These are phyloP conservation scores for Linum usitatissimum DNA, from an alignment of 345 rosid species.

Conservation along the genomic window DNA sequence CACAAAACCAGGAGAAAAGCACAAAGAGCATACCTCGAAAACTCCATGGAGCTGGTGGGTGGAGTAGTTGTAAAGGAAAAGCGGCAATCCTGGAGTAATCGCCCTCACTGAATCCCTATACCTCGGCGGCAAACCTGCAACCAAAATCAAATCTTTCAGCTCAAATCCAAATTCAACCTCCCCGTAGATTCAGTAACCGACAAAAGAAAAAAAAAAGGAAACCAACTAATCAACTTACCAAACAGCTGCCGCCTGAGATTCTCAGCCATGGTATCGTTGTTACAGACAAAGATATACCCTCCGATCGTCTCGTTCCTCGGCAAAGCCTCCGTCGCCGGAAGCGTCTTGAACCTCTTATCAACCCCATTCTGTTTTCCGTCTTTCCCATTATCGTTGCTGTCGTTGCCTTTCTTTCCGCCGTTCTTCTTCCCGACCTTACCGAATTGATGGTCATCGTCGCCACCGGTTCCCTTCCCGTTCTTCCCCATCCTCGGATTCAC, in stretches of 20 bases:
- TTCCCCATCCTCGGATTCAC: not conserved
- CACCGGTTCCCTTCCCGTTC: not conserved
- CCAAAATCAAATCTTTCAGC: not conserved
- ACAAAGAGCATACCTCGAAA: constrained; percentile 51
- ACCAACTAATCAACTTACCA: constrained; percentile 31
- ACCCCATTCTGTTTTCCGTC: constrained; percentile 9
- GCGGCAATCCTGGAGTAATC: constrained; percentile 96
- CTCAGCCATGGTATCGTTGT: constrained; percentile 97
- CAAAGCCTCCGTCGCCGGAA: constrained; percentile 81
- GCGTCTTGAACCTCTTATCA: constrained; percentile 94
- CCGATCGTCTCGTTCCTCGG: constrained; percentile 89
- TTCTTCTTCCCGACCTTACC: constrained; percentile 1
- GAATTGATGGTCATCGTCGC: not conserved
- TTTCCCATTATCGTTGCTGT: constrained; percentile 12
- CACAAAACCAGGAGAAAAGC: not conserved
- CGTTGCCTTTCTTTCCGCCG: constrained; percentile 10
- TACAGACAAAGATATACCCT: constrained; percentile 97
- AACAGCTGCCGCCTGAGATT: constrained; percentile 83
- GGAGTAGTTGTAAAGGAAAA: constrained; percentile 95
- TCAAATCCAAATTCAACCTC: not conserved
- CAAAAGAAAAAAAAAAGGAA: not conserved
- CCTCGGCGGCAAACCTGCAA: constrained; percentile 77
- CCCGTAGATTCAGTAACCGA: not conserved
- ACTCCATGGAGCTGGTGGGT: constrained; percentile 97
- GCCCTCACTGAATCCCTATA: constrained; percentile 92